phyloP scores from a whole-genome alignment of 345 rosid species.

The Murraya paniculata region DNA sequence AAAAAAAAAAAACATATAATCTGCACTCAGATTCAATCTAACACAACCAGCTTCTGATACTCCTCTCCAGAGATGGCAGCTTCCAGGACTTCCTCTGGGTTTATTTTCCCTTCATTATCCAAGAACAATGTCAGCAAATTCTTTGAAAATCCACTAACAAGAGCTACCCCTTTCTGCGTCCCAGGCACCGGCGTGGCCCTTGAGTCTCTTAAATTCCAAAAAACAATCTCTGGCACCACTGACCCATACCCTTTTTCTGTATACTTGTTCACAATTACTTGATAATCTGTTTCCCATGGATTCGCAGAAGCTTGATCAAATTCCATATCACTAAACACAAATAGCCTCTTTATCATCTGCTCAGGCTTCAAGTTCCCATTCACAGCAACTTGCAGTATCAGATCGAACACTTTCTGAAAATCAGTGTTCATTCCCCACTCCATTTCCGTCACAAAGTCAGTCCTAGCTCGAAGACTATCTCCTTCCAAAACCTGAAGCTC shows the following conservation, averaged over 20 bases:
- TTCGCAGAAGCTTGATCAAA: conserved; percentile 37
- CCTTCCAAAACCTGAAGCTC: conserved; percentile 35
- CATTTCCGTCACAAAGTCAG: conserved; percentile 40
- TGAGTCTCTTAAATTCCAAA: conserved; percentile 48
- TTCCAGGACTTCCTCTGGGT: too few species aligned
- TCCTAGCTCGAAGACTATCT: conserved; percentile 26
- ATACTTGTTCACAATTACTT: conserved; percentile 40
- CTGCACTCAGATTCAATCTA: too few species aligned
- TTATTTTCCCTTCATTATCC: too few species aligned
- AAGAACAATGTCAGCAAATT: too few species aligned
- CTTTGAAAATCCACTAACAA: too few species aligned
- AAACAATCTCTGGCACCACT: conserved; percentile 53
- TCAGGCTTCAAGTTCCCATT: conserved; percentile 39
- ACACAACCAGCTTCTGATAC: too few species aligned
- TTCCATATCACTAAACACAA: conserved; percentile 73
- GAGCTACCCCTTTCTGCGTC: too few species aligned
- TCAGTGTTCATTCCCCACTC: conserved; percentile 33
- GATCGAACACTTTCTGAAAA: conserved; percentile 52
- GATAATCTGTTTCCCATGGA: conserved; percentile 49
- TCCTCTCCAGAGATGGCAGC: too few species aligned
- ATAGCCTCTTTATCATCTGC: conserved; percentile 51
- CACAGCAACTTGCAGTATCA: conserved; percentile 45
- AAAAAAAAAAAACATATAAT: too few species aligned
- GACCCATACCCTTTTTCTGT: conserved; percentile 42
- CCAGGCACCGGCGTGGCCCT: too few species aligned